A percentile compares a stretch with the other conserved stretches of the same genome.
Evolutionary conservation across 2,329 filamentous ascomycete species (phyloP).

Genomic region (Curvularia spicifera): DNA sequence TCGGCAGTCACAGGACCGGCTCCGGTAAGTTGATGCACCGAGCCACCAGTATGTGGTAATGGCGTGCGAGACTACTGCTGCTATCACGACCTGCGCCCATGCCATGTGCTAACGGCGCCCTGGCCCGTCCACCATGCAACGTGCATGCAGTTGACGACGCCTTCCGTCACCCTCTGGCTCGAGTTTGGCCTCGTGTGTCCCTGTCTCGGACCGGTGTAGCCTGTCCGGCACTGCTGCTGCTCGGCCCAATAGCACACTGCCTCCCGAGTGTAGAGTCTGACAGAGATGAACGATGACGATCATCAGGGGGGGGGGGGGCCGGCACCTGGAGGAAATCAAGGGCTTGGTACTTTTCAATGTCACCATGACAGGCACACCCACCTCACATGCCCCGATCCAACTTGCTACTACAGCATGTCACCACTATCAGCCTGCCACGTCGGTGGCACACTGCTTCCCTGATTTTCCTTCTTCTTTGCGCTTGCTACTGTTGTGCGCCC

Average conservation of each 20-base stretch:
- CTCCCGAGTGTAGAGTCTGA: conserved; percentile 1
- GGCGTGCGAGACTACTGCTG: not conserved
- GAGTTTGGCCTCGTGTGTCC: conserved; percentile 1
- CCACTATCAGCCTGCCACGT: conserved; percentile 23
- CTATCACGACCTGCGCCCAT: not conserved
- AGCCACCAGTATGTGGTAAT: conserved; percentile 5
- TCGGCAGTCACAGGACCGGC: conserved; percentile 23
- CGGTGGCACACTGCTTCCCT: conserved; percentile 7
- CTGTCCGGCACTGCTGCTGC: conserved; percentile 4
- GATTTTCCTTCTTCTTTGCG: not conserved
- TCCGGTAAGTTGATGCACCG: conserved; percentile 13
- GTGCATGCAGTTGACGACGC: conserved; percentile 8
- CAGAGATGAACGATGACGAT: conserved; percentile 7
- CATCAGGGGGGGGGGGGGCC: conserved; percentile 9
- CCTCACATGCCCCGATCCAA: conserved; percentile 2
- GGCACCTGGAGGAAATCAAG: conserved; percentile 6
- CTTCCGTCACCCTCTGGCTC: conserved; percentile 4
- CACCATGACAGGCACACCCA: conserved; percentile 2
- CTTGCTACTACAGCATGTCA: not conserved
- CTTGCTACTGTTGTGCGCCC: conserved; percentile 22
- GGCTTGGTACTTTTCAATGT: conserved; percentile 5
- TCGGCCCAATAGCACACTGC: conserved; percentile 10
- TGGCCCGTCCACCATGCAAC: conserved; percentile 12
- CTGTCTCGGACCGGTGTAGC: conserved; percentile 11
- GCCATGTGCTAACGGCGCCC: conserved; percentile 4